Conservation (phyloP, 805 yeast species). For the Yamadazyma kitorensis region DNA sequence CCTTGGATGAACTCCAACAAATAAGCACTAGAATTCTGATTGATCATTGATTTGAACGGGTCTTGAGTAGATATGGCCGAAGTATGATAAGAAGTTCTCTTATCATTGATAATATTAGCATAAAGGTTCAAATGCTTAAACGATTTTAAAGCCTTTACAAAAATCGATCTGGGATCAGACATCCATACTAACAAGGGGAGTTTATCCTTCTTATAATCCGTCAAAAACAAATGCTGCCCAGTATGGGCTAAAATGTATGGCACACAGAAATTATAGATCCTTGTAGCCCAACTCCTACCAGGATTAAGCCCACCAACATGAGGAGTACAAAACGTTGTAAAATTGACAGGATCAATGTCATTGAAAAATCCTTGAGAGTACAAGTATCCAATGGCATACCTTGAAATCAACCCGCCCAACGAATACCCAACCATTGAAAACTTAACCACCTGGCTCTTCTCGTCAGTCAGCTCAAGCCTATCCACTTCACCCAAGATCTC, state of each 20-base stretch:
- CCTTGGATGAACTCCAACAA: slow-evolving; percentile 45
- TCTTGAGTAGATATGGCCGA: slow-evolving; percentile 64
- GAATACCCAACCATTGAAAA: slow-evolving; percentile 42
- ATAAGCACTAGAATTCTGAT: slow-evolving; percentile 32
- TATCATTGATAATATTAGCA: slow-evolving; percentile 77
- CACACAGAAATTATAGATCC: slow-evolving; percentile 58
- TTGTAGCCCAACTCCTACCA: slow-evolving; percentile 27
- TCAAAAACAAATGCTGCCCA: slow-evolving; percentile 70
- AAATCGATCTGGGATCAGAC: slow-evolving; percentile 62
- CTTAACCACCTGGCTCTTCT: slow-evolving; percentile 25
- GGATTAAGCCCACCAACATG: slow-evolving; percentile 69
- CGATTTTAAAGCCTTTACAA: slow-evolving; percentile 49
- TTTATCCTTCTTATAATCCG: slow-evolving; percentile 13
- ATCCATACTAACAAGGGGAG: slow-evolving; percentile 60
- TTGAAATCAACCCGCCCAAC: slow-evolving; percentile 40
- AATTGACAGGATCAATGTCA: slow-evolving; percentile 53
- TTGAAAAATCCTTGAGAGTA: slow-evolving; percentile 52
- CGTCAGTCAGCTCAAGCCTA: slow-evolving; percentile 3
- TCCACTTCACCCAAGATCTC: slow-evolving; percentile 47
- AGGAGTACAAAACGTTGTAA: slow-evolving; percentile 51
- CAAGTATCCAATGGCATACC: slow-evolving; percentile 47
- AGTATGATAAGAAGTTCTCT: slow-evolving; percentile 81
- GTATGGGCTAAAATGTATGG: slow-evolving; percentile 67
- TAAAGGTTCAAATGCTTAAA: slow-evolving; percentile 60
- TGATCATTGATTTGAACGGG: slow-evolving; percentile 55